Base-by-base conservation (phyloP, 163 green algal species). In the Scenedesmus sp. region DNA sequence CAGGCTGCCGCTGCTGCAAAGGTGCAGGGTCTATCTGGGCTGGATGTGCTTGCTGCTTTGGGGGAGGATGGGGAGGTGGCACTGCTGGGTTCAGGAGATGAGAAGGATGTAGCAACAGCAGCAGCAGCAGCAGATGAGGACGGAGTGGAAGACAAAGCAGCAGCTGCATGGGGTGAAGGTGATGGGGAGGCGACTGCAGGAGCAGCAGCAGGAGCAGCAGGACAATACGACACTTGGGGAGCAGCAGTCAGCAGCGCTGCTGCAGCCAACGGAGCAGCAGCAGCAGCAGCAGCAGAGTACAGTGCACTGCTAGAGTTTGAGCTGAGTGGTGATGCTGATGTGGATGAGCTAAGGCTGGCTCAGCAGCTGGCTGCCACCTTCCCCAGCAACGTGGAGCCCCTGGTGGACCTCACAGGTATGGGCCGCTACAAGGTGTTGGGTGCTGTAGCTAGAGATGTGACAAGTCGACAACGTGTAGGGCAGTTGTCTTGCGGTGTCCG, bases 351-450 rank as follows among this genome's bases (percentile, higher is more conserved):
- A 59, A 23, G 16, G 26, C 23, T 93, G 89, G 92, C 92, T 7
- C 52, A 82, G 76, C 18, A 87, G 89, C 64, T 94, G 23, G 59
- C 34, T 7, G 46, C 59, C 4, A 62, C 62, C 2, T 94, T 93
- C 66, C 92, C 92, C 16, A 84, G 16, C 34, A 82, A 94, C 55
- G 89, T 94, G 0, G 76, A 81, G 74, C 46, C 9, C 4, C 89
- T 94, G 88, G 79, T 94, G 55, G 92, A 94, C 79, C 76, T 94
- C 34, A 92, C 88, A 82, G 92, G 92, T 93, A 56, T 3, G 90
- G 57, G 54, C 23, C 6, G 20, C 6, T 46, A 54, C 12, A 10
- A 4, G n/a, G 8, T 52, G 20, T 82, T 26, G 18, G 70, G 77
- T 79, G 73, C 56, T 64, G 56, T 18, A 59, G 34, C 54, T 34